A percentile compares a stretch with the other conserved stretches of the same genome.
Conservation (phyloP, 495 filamentous ascomycete genomes). For the Clavariopsis aquatica region DNA sequence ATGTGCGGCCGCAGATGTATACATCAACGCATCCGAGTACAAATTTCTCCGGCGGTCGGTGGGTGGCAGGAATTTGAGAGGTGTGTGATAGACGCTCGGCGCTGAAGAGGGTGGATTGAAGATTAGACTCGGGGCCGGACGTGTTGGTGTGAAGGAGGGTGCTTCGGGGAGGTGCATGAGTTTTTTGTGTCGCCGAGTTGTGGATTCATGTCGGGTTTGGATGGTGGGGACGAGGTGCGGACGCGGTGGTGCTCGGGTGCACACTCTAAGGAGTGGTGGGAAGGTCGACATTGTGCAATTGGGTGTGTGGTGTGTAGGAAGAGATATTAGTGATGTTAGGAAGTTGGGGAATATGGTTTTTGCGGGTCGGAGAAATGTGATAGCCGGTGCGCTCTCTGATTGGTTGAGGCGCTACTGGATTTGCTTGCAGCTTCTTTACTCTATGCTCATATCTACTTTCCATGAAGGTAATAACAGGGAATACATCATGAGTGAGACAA, state of each 20-base stretch:
- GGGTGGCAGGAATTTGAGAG: slow-evolving; percentile 82
- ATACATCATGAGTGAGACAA: too few species aligned
- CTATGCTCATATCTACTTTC: too few species aligned
- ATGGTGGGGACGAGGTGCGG: slow-evolving; percentile 9
- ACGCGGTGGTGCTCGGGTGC: not conserved
- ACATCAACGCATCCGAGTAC: slow-evolving; percentile 42
- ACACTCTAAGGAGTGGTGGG: slow-evolving; percentile 7
- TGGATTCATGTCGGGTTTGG: slow-evolving; percentile 62
- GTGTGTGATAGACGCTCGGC: slow-evolving; percentile 81
- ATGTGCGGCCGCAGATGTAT: slow-evolving; percentile 21
- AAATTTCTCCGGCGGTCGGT: slow-evolving; percentile 70
- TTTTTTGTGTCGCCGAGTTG: slow-evolving; percentile 68
- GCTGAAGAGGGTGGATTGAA: slow-evolving; percentile 92
- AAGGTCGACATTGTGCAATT: slow-evolving; percentile 28
- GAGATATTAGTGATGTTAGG: not conserved
- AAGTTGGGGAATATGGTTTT: slow-evolving; percentile 4
- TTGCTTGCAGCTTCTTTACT: too few species aligned
- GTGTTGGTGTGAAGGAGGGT: slow-evolving; percentile 60
- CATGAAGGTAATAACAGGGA: too few species aligned
- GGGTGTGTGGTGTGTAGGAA: not conserved
- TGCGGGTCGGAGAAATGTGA: not conserved
- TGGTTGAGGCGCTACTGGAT: too few species aligned
- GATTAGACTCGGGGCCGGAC: slow-evolving; percentile 60
- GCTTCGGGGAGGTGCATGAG: slow-evolving; percentile 72
- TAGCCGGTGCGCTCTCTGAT: too few species aligned